A percentile compares a stretch with the other conserved stretches of the same genome.
Conservation (phyloP, 179 eudicot genomes). For the Gypsophila paniculata region DNA sequence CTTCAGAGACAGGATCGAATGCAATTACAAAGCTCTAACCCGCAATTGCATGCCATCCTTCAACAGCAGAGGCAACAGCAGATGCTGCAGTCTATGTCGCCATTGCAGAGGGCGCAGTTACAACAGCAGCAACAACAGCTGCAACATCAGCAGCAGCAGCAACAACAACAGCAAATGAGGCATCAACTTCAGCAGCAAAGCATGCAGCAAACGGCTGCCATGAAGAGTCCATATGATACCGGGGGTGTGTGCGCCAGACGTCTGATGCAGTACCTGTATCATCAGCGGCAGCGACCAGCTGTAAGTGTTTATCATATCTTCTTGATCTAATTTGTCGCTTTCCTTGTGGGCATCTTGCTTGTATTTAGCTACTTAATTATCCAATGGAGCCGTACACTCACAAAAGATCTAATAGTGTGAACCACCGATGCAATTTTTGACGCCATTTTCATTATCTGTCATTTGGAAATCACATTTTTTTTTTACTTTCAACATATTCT, state of each 20-base stretch:
- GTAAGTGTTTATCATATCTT: conserved; percentile 42
- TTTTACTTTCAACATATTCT: too few relatives aligned
- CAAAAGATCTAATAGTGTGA: too few relatives aligned
- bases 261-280: conserved; percentile 85
- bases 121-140: conserved; percentile 73
- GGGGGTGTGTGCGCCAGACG: conserved; percentile 83
- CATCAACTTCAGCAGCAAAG: conserved; percentile 72
- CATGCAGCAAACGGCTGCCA: conserved; percentile 49
- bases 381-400: background rate
- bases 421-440: too few relatives aligned
- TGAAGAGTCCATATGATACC: conserved; percentile 65
- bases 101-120: conserved; percentile 64
- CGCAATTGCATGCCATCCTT: conserved; percentile 72
- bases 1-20: conserved; percentile 70
- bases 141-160: conserved; percentile 51
- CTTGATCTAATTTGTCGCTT: background rate
- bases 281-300: conserved; percentile 71
- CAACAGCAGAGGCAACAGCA: conserved; percentile 88
- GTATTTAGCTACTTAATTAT: background rate
- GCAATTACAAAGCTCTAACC: conserved; percentile 61
- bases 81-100: conserved; percentile 71
- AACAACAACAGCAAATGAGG: conserved; percentile 62
- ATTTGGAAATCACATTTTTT: too few relatives aligned
- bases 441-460: too few relatives aligned
- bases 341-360: conserved; percentile 9